phyloP scores from a whole-genome alignment of 2,329 filamentous ascomycete genomes.

The Coleophoma cylindrospora region DNA sequence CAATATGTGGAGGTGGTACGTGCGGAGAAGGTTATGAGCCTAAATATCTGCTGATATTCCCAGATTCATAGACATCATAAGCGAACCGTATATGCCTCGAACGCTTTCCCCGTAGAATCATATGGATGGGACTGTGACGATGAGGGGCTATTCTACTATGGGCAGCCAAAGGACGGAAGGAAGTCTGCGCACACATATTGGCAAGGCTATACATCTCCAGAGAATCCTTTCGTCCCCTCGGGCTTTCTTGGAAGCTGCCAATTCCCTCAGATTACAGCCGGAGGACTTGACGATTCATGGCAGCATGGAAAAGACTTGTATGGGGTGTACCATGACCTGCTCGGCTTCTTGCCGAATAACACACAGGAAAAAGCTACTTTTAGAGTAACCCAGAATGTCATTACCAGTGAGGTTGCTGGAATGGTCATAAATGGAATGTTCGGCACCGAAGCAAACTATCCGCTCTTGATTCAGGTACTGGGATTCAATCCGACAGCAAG shows the following conservation, averaged over 20 bases:
- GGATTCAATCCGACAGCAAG: too few species aligned
- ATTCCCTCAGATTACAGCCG: conserved; percentile 74
- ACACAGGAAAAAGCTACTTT: conserved; percentile 48
- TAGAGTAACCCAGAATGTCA: conserved; percentile 76
- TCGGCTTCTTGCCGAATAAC: conserved; percentile 59
- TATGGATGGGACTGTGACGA: conserved; percentile 72
- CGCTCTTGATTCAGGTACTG: conserved; percentile 42
- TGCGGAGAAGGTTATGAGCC: conserved; percentile 6
- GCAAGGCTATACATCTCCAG: conserved; percentile 52
- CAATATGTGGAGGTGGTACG: conserved; percentile 71
- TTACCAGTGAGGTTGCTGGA: conserved; percentile 75
- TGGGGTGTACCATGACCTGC: conserved; percentile 66
- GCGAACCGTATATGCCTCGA: conserved; percentile 72
- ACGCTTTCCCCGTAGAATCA: conserved; percentile 69
- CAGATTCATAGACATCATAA: conserved; percentile 79
- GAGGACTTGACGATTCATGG: conserved; percentile 68
- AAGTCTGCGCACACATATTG: conserved; percentile 57
- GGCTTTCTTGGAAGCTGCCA: conserved; percentile 73
- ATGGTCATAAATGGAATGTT: conserved; percentile 73
- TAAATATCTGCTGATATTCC: not conserved
- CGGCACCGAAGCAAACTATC: conserved; percentile 33
- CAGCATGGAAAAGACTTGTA: conserved; percentile 74
- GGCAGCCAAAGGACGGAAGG: conserved; percentile 48
- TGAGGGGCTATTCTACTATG: conserved; percentile 65
- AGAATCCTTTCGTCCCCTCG: conserved; percentile 61